phyloP scores from a whole-genome alignment of 2,329 filamentous ascomycete species.

The Grosmannia huntii region DNA sequence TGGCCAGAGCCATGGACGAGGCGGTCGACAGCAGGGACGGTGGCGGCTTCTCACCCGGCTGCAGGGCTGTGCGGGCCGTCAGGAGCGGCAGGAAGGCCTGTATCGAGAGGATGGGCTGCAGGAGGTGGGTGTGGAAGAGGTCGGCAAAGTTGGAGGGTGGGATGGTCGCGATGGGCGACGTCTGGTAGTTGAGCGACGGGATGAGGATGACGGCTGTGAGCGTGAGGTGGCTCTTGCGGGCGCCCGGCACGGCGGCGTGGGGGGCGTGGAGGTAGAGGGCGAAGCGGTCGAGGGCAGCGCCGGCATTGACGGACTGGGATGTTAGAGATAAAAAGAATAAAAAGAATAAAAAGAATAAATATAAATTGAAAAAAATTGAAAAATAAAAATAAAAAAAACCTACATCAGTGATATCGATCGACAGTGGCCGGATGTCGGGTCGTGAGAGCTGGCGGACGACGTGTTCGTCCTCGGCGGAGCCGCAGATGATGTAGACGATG shows the following conservation, averaged over 20 bases:
- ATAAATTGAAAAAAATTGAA: constrained; percentile 1
- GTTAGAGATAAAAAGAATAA: constrained; percentile 1
- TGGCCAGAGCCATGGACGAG: constrained; percentile 1
- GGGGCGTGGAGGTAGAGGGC: constrained; percentile 58
- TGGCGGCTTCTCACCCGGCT: constrained; percentile 16
- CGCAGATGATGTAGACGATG: constrained; percentile 83
- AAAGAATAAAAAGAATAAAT: not conserved
- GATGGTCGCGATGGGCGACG: constrained; percentile 74
- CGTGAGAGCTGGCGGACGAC: constrained; percentile 64
- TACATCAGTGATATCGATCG: constrained; percentile 72
- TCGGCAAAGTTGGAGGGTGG: constrained; percentile 76
- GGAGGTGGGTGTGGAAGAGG: constrained; percentile 80
- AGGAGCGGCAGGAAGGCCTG: constrained; percentile 81
- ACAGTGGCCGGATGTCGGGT: constrained; percentile 68
- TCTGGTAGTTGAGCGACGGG: constrained; percentile 67
- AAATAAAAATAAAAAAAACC: constrained; percentile 16
- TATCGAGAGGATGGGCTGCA: constrained; percentile 78
- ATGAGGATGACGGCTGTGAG: constrained; percentile 74
- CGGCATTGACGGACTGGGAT: constrained; percentile 51
- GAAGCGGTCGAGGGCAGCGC: constrained; percentile 59
- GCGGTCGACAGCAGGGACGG: constrained; percentile 8
- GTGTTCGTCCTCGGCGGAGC: constrained; percentile 72
- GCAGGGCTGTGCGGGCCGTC: constrained; percentile 42
- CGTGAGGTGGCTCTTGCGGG: constrained; percentile 61
- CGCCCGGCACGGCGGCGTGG: constrained; percentile 63